Evolutionary conservation across 768 basidiomycete species (phyloP).

Genomic region (Kwoniella botswanensis): DNA sequence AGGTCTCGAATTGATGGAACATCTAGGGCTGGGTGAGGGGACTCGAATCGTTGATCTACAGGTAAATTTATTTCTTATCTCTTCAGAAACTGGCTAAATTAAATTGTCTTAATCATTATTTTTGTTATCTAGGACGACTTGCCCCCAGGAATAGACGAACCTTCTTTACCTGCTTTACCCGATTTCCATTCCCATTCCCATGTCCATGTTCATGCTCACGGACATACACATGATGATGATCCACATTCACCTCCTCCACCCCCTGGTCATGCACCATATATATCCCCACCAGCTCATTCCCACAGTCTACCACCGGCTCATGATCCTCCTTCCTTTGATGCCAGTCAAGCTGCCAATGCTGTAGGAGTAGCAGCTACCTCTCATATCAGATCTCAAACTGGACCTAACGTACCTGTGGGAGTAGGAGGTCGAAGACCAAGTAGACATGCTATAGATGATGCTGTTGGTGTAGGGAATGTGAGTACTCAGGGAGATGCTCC

Average conservation of each 20-base stretch:
- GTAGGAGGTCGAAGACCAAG: slow-evolving; percentile 17
- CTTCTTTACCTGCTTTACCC: slow-evolving; percentile 55
- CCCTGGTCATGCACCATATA: slow-evolving; percentile 7
- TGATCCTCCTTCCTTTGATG: slow-evolving; percentile 26
- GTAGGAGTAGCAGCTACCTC: slow-evolving; percentile 24
- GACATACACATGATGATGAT: not conserved
- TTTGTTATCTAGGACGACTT: slow-evolving; percentile 47
- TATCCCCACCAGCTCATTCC: slow-evolving; percentile 6
- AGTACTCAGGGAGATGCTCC: slow-evolving; percentile 20
- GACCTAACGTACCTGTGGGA: not conserved
- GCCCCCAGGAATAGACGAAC: slow-evolving; percentile 58
- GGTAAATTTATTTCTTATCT: slow-evolving; percentile 26
- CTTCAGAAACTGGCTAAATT: not conserved
- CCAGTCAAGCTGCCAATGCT: slow-evolving; percentile 25
- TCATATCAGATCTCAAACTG: not conserved
- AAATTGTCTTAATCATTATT: not conserved
- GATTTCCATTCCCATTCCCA: slow-evolving; percentile 27
- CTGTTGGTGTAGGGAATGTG: slow-evolving; percentile 5
- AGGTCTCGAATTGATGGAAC: slow-evolving; percentile 50
- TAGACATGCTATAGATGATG: slow-evolving; percentile 23
- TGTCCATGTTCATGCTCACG: not conserved
- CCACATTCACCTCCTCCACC: not conserved
- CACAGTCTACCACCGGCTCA: slow-evolving; percentile 14
- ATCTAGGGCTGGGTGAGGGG: slow-evolving; percentile 56
- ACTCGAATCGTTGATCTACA: slow-evolving; percentile 55